Evolutionary conservation across 805 yeast genomes (phyloP).

Genomic region (Zygoascus ofunaensis): DNA sequence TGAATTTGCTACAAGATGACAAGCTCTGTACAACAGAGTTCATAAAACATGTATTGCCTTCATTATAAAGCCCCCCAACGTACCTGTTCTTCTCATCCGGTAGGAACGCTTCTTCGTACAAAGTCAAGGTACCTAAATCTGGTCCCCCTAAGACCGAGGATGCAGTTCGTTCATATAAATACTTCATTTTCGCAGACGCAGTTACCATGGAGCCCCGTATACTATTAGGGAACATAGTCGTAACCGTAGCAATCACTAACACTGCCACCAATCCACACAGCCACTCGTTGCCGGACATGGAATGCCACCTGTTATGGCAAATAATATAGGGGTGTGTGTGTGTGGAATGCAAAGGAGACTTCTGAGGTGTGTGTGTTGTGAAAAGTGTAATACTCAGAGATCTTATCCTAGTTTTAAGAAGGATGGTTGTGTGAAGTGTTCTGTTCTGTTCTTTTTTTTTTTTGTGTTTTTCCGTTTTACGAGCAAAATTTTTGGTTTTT

Average conservation of each 20-base stretch:
- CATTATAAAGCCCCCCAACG: conserved; percentile 79
- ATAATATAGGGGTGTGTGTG: too few relatives aligned
- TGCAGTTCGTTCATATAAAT: conserved; percentile 24
- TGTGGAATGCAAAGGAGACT: too few relatives aligned
- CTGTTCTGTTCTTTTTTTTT: too few relatives aligned
- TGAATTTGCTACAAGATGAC: conserved; percentile 60
- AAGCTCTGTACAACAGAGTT: conserved; percentile 79
- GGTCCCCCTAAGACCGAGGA: conserved; percentile 10
- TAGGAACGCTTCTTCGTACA: conserved; percentile 7
- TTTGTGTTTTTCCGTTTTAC: too few relatives aligned
- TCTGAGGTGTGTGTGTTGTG: too few relatives aligned
- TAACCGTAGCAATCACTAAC: conserved; percentile 3
- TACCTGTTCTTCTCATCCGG: conserved; percentile 17
- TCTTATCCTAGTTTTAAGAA: not conserved
- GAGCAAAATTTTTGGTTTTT: too few relatives aligned
- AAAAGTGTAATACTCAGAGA: too few relatives aligned
- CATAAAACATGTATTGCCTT: conserved; percentile 93
- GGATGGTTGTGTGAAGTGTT: too few relatives aligned
- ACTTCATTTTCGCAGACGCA: conserved; percentile 24
- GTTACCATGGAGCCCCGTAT: conserved; percentile 27
- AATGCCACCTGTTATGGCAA: not conserved
- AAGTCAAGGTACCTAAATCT: conserved; percentile 9
- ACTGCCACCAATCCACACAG: conserved; percentile 6
- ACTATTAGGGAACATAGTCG: conserved; percentile 25
- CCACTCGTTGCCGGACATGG: conserved; percentile 2